A percentile compares a stretch with the other conserved stretches of the same genome.
Evolutionary conservation across 2,329 filamentous ascomycete species (phyloP).

Genomic region (Amylocarpus encephaloides): DNA sequence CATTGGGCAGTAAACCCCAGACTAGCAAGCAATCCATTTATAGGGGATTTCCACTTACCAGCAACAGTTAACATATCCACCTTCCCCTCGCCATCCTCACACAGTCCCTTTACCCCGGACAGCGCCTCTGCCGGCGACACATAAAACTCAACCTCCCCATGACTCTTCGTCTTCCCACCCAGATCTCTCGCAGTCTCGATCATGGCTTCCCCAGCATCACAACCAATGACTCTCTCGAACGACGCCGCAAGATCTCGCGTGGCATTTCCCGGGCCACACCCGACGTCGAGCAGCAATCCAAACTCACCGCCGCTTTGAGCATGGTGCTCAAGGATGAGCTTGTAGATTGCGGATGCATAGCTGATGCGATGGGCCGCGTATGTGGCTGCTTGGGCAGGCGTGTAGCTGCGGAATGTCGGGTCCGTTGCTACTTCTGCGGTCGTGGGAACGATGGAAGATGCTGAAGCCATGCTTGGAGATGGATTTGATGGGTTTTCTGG

Average conservation of each 20-base stretch:
- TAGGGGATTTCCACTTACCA: constrained; percentile 15
- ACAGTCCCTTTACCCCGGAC: constrained; percentile 13
- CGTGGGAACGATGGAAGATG: too few relatives aligned
- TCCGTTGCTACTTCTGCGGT: too few relatives aligned
- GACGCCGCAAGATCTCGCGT: constrained; percentile 24
- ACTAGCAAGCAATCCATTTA: not conserved
- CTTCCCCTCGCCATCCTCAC: constrained; percentile 3
- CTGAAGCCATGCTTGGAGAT: too few relatives aligned
- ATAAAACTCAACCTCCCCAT: constrained; percentile 19
- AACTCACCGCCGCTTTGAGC: constrained; percentile 17
- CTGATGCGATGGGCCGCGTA: constrained; percentile 24
- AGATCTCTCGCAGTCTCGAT: constrained; percentile 21
- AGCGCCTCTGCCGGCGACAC: constrained; percentile 25
- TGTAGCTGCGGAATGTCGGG: constrained; percentile 13
- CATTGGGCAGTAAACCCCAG: constrained; percentile 6
- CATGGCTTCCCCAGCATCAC: constrained; percentile 28
- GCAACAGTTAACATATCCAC: constrained; percentile 28
- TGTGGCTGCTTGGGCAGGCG: constrained; percentile 19
- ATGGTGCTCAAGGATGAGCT: constrained; percentile 23
- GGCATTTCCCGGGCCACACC: constrained; percentile 30
- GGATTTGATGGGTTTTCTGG: too few relatives aligned
- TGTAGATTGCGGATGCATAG: constrained; percentile 19
- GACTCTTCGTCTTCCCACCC: constrained; percentile 21
- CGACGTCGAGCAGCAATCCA: constrained; percentile 26
- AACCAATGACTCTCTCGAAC: constrained; percentile 26